Percentiles rank a stretch among this genome's conserved stretches.
Evolutionary conservation across 441 rosid genomes (phyloP).

Genomic region (Arabidopsis hybrid): DNA sequence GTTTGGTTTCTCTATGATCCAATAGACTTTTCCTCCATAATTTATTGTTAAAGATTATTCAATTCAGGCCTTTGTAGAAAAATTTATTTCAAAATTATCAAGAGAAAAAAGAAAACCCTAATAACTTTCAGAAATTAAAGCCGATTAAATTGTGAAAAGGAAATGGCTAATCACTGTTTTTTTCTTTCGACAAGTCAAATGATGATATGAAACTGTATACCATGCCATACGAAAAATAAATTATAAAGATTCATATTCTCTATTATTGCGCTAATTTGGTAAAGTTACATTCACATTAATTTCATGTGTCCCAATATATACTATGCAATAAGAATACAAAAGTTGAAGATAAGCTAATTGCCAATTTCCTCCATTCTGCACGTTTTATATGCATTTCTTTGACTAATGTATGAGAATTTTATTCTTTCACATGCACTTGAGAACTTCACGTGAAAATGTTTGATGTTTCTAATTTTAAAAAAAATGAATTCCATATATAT

Average conservation of each 20-base stretch:
- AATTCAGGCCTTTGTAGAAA: no score
- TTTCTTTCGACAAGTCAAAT: slow-evolving; percentile 31
- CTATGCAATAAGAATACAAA: slow-evolving; percentile 6
- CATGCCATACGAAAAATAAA: neutral
- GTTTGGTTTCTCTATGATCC: slow-evolving; percentile 31
- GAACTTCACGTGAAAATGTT: slow-evolving; percentile 22
- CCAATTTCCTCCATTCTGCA: slow-evolving; percentile 14
- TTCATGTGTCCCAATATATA: slow-evolving; percentile 3
- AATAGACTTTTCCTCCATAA: slow-evolving; percentile 14
- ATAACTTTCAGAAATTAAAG: neutral
- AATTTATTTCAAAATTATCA: neutral
- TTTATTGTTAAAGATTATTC: slow-evolving; percentile 8
- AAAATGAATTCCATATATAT: neutral
- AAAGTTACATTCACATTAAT: slow-evolving; percentile 3
- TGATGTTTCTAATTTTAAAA: neutral
- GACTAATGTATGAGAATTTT: neutral
- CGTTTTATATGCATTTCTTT: slow-evolving; percentile 14
- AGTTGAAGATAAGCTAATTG: neutral
- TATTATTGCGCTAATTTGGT: slow-evolving; percentile 14
- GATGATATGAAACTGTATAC: neutral
- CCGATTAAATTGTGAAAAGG: slow-evolving; percentile 6
- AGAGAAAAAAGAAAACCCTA: neutral
- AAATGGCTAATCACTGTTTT: slow-evolving; percentile 33
- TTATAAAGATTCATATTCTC: neutral
- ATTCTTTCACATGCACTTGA: slow-evolving; percentile 29